Evolutionary conservation across 805 yeast genomes (phyloP).

Genomic region (Maudiozyma serrabonitensis): DNA sequence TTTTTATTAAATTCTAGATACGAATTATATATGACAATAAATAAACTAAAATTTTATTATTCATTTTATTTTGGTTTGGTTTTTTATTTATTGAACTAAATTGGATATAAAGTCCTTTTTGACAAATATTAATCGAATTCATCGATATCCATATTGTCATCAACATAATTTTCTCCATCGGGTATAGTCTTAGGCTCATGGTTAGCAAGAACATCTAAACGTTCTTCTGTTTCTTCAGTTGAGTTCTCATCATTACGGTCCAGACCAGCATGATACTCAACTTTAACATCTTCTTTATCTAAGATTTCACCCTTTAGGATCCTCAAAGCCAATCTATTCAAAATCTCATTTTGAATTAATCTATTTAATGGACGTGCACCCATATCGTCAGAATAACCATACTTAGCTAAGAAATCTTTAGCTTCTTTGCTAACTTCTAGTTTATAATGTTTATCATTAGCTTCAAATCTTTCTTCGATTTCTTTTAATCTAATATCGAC

Average conservation of each 20-base stretch:
- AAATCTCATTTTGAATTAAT: slow-evolving; percentile 77
- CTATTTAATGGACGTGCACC: slow-evolving; percentile 97
- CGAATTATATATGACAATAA: too few relatives aligned
- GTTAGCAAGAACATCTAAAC: slow-evolving; percentile 76
- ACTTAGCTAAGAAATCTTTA: slow-evolving; percentile 65
- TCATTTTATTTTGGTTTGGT: too few relatives aligned
- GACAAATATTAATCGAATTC: slow-evolving; percentile 26
- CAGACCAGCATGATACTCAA: slow-evolving; percentile 35
- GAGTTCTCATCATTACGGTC: slow-evolving; percentile 11
- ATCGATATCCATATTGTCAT: slow-evolving; percentile 51
- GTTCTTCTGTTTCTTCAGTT: slow-evolving; percentile 34
- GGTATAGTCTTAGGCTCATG: slow-evolving; percentile 47
- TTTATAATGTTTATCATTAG: slow-evolving; percentile 68
- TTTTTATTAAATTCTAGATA: too few relatives aligned
- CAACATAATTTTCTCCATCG: slow-evolving; percentile 42
- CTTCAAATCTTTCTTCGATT: slow-evolving; percentile 74
- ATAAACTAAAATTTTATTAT: too few relatives aligned
- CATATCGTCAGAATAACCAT: slow-evolving; percentile 86
- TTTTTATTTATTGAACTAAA: too few relatives aligned
- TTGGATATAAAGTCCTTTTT: too few relatives aligned
- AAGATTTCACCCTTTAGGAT: slow-evolving; percentile 75
- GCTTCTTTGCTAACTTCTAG: slow-evolving; percentile 71
- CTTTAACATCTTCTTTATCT: slow-evolving; percentile 80
- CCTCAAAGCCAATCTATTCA: slow-evolving; percentile 83
- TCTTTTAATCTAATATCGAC: slow-evolving; percentile 78